These are phyloP conservation scores for Clarireedia monteithiana DNA, from an alignment of 2,329 filamentous ascomycete species.

Conservation along the genomic window DNA sequence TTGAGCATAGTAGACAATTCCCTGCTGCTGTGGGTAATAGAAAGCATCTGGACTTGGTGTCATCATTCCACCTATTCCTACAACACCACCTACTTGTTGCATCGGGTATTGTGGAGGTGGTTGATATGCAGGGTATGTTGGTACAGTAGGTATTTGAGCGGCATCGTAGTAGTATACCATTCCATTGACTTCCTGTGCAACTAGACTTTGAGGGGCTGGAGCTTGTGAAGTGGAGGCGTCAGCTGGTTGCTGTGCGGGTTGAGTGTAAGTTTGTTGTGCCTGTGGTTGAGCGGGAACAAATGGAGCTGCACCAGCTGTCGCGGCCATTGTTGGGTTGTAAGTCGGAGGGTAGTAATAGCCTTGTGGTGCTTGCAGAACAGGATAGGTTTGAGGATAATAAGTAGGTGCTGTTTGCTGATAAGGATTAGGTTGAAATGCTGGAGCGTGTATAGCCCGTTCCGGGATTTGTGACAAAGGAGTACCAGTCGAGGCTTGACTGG, in stretches of 20 bases:
- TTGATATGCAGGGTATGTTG: slow-evolving; percentile 37
- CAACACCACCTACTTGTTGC: slow-evolving; percentile 43
- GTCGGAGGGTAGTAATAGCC: slow-evolving; percentile 62
- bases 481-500: slow-evolving; percentile 61
- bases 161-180: slow-evolving; percentile 94
- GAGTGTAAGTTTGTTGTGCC: slow-evolving; percentile 21
- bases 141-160: slow-evolving; percentile 50
- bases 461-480: slow-evolving; percentile 89
- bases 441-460: slow-evolving; percentile 83
- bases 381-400: slow-evolving; percentile 49
- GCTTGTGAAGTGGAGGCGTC: background rate
- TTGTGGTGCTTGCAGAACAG: slow-evolving; percentile 47
- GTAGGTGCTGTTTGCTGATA: slow-evolving; percentile 46
- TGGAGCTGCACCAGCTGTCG: slow-evolving; percentile 27
- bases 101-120: slow-evolving; percentile 47
- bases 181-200: slow-evolving; percentile 85
- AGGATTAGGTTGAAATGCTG: slow-evolving; percentile 73
- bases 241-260: slow-evolving; percentile 17
- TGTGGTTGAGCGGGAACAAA: slow-evolving; percentile 26
- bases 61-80: slow-evolving; percentile 75
- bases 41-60: slow-evolving; percentile 60
- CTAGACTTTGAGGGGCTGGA: slow-evolving; percentile 46
- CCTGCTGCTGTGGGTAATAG: slow-evolving; percentile 55
- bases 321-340: slow-evolving; percentile 38
- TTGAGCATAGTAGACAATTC: slow-evolving; percentile 55